phyloP scores from a whole-genome alignment of 2,329 filamentous ascomycete species.

The Fusarium sp. region DNA sequence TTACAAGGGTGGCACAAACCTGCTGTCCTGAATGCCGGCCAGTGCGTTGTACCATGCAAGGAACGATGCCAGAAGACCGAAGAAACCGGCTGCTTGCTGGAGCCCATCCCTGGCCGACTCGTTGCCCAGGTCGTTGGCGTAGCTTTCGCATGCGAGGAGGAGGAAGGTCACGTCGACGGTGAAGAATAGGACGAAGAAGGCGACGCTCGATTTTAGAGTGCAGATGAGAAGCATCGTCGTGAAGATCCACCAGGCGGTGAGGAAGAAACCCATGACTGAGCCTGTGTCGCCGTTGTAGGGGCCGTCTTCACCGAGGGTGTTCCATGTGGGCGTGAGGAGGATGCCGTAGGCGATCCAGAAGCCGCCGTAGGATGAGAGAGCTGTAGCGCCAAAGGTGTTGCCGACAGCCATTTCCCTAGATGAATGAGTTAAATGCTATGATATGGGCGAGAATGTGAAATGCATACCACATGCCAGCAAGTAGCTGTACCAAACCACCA shows the following conservation, averaged over 20 bases:
- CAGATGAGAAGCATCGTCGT: constrained; percentile 77
- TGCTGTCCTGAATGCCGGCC: constrained; percentile 81
- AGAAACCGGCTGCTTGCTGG: constrained; percentile 78
- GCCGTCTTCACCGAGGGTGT: constrained; percentile 58
- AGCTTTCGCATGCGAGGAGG: constrained; percentile 73
- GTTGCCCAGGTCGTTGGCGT: constrained; percentile 62
- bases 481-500: constrained; percentile 78
- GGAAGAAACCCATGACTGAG: constrained; percentile 77
- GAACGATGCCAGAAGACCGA: constrained; percentile 82
- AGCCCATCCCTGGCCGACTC: constrained; percentile 57
- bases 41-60: constrained; percentile 88
- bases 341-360: constrained; percentile 85
- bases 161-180: constrained; percentile 80
- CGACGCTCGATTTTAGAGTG: constrained; percentile 79
- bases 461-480: constrained; percentile 85
- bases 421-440: background rate
- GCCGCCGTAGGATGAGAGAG: constrained; percentile 82
- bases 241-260: constrained; percentile 86
- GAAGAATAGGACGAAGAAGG: constrained; percentile 82
- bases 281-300: constrained; percentile 58
- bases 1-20: constrained; percentile 41
- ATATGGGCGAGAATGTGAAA: background rate
- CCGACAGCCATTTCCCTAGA: constrained; percentile 86
- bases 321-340: constrained; percentile 74
- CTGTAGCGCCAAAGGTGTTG: constrained; percentile 86